Base-by-base conservation (phyloP, 2,329 filamentous ascomycete genomes). In the Aspergillus sp. region DNA sequence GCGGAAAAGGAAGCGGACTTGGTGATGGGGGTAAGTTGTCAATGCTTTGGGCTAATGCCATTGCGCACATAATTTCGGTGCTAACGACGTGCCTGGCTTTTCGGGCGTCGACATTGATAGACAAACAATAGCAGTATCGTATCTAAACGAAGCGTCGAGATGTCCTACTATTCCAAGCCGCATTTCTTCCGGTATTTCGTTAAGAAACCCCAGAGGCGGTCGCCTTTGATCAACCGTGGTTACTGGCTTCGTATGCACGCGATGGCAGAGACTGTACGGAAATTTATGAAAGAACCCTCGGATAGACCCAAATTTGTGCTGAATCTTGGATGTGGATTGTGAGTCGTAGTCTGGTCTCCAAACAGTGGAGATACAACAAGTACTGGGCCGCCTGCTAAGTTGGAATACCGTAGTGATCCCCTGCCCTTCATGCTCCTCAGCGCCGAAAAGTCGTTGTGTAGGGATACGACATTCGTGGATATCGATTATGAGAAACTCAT, bases 81-180 rank as follows among this genome's bases (percentile, higher is more conserved):
- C 36, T 56, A 51, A 39, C 20, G 52, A 32, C 42, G 26, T 11
- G 24, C 32, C 45, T 26, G 36, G 22, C 56, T n/a, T 50, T 10
- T 45, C 20, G 16, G 24, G 49, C 31, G 51, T 39, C 54, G 36
- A 59, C 24, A 36, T 42, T 63, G 49, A 54, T 68, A 90, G 85
- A 97, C 92, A 59, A 96, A 96, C 73, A 93, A 88, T 72, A 94
- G 90, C 76, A 96, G 91, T 70, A 96, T 96, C 66, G 89, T 93
- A 16, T 96, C 92, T 14, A 97, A 97, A 74, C 83, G 92, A 66
- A 95, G 92, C 68, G 93, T 97, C n/a, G 92, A 96, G 72, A 88
- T 88, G 67, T 80, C 96, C 14, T 97, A 97, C 75, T 89, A 90
- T 71, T 83, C 89, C 39, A 87, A 96, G 69, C 85, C 90, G 29